Conservation (phyloP, 2,329 filamentous ascomycete genomes). For the Microdochium paspali region DNA sequence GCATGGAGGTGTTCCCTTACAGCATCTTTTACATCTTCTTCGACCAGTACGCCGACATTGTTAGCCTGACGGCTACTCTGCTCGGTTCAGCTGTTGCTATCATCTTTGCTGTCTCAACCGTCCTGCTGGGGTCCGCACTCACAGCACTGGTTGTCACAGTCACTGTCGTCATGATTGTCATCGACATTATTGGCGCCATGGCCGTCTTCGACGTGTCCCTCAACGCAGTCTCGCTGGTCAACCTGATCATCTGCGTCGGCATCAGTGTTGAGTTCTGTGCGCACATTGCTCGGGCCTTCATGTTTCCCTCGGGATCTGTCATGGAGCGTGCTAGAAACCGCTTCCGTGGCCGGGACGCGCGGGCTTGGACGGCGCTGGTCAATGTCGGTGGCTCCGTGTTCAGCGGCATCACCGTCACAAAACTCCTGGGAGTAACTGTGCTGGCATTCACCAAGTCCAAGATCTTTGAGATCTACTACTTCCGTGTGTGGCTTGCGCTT, state of each 20-base stretch:
- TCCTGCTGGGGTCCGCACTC: slow-evolving; percentile 73
- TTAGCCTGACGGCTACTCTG: slow-evolving; percentile 67
- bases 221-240: slow-evolving; percentile 92
- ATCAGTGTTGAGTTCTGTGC: slow-evolving; percentile 97
- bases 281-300: slow-evolving; percentile 91
- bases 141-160: slow-evolving; percentile 76
- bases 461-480: slow-evolving; percentile 99
- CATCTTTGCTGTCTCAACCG: slow-evolving; percentile 70
- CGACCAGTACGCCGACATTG: slow-evolving; percentile 86
- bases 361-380: slow-evolving; percentile 86
- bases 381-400: slow-evolving; percentile 94
- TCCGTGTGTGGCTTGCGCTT: slow-evolving; percentile 88
- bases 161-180: slow-evolving; percentile 86
- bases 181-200: slow-evolving; percentile 95
- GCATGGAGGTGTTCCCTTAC: slow-evolving; percentile 86
- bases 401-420: slow-evolving; percentile 92
- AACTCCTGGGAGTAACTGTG: slow-evolving; percentile 84
- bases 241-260: slow-evolving; percentile 92
- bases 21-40: slow-evolving; percentile 99
- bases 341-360: slow-evolving; percentile 73
- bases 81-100: slow-evolving; percentile 76
- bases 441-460: slow-evolving; percentile 92
- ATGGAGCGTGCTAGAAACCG: slow-evolving; percentile 72
- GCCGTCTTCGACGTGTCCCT: slow-evolving; percentile 78
- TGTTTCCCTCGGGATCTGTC: slow-evolving; percentile 76